phyloP scores from a whole-genome alignment of 169 alveolate species.

The Plasmodium sp. region DNA sequence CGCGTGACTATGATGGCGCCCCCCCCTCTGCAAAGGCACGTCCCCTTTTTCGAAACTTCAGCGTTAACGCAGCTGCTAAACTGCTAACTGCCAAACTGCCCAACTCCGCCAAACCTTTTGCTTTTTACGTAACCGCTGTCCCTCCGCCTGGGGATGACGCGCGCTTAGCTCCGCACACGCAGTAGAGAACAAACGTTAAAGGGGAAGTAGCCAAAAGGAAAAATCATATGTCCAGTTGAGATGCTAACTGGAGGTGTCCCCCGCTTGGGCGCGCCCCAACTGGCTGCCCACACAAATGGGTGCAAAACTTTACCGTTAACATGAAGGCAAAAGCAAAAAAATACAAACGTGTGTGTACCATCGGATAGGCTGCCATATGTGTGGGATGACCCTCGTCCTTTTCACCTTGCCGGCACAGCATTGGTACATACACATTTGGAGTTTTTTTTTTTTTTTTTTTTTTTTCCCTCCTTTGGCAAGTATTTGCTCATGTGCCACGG shows the following conservation, averaged over 20 bases:
- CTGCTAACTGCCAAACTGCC: not conserved
- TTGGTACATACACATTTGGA: not conserved
- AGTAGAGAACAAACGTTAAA: not conserved
- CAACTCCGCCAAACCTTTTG: not conserved
- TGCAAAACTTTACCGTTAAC: not conserved
- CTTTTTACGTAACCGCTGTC: not conserved
- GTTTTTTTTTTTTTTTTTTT: not conserved
- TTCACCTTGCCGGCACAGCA: not conserved
- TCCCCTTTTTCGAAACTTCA: not conserved
- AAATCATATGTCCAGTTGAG: not conserved
- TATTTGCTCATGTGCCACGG: not conserved
- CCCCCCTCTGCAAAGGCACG: not conserved
- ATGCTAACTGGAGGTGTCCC: not conserved
- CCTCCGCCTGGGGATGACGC: not conserved
- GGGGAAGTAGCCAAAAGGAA: not conserved
- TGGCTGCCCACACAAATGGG: not conserved
- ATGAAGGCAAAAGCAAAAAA: not conserved
- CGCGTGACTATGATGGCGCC: not conserved
- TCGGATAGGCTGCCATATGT: not conserved
- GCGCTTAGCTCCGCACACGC: not conserved
- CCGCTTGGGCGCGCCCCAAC: not conserved
- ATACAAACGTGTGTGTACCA: not conserved
- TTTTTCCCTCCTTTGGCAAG: not conserved
- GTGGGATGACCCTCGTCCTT: not conserved
- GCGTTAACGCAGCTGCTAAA: not conserved